phyloP scores from a whole-genome alignment of 2,329 filamentous ascomycete genomes.

The Xylariaceae sp. region DNA sequence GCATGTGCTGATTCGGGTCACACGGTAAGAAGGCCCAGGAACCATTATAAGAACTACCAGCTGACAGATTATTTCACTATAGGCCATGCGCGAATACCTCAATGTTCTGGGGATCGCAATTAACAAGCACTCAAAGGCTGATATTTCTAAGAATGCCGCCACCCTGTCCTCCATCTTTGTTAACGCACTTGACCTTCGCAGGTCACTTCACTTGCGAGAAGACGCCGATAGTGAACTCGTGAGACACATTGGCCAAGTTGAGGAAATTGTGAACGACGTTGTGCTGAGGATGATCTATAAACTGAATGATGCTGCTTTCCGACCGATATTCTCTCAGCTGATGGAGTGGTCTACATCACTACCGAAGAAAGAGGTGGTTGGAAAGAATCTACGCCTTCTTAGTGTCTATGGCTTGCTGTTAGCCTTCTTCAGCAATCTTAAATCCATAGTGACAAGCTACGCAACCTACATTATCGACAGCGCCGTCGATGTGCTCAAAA shows the following conservation, averaged over 20 bases:
- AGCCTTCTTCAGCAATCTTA: constrained; percentile 77
- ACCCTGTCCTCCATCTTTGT: constrained; percentile 63
- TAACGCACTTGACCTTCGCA: constrained; percentile 61
- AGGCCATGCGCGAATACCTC: constrained; percentile 66
- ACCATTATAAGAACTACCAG: neutral
- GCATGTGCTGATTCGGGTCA: constrained; percentile 59
- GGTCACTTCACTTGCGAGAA: constrained; percentile 48
- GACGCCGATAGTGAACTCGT: constrained; percentile 40
- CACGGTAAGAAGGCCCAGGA: constrained; percentile 45
- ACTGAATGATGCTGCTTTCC: constrained; percentile 89
- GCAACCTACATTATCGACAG: constrained; percentile 78
- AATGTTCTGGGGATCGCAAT: constrained; percentile 66
- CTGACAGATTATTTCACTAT: constrained; percentile 32
- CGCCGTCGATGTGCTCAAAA: constrained; percentile 59
- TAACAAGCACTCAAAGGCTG: constrained; percentile 71
- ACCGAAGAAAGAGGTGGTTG: constrained; percentile 57
- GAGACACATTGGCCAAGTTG: constrained; percentile 54
- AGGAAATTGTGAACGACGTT: constrained; percentile 63
- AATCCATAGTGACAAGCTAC: constrained; percentile 92
- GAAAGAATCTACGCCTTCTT: constrained; percentile 60
- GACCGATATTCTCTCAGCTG: constrained; percentile 83
- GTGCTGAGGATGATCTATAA: constrained; percentile 92
- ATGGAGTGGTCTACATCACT: constrained; percentile 72
- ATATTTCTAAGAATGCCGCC: constrained; percentile 69
- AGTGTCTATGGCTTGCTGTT: constrained; percentile 78